These are phyloP conservation scores for Fusarium algeriense DNA, from an alignment of 2,329 filamentous ascomycete genomes.

Conservation along the genomic window DNA sequence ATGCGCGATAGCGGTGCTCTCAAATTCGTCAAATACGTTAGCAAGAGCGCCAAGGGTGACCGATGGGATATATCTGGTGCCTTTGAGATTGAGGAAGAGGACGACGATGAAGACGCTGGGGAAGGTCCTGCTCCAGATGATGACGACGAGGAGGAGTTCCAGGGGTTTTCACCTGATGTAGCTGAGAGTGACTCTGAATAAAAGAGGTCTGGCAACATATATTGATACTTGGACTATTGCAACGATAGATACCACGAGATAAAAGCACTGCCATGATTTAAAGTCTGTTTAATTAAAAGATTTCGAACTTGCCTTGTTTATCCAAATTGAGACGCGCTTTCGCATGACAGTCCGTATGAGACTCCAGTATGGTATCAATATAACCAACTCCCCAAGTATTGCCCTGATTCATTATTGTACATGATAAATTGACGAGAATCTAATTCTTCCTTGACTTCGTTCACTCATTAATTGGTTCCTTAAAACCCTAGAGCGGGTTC, in stretches of 20 bases:
- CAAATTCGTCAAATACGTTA: slow-evolving; percentile 97
- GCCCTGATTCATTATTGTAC: slow-evolving; percentile 24
- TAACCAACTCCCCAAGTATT: slow-evolving; percentile 15
- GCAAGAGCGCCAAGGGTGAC: slow-evolving; percentile 83
- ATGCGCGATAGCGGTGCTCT: slow-evolving; percentile 87
- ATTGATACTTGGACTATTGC: slow-evolving; percentile 19
- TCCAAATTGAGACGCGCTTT: slow-evolving; percentile 8
- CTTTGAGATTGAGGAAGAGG: slow-evolving; percentile 76
- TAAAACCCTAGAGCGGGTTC: slow-evolving; percentile 37
- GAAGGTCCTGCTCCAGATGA: slow-evolving; percentile 56
- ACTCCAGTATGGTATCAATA: slow-evolving; percentile 30
- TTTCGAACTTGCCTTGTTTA: background rate
- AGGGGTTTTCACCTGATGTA: slow-evolving; percentile 64
- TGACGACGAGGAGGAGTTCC: slow-evolving; percentile 65
- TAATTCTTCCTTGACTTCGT: background rate
- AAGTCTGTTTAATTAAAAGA: slow-evolving; percentile 11
- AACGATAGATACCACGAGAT: slow-evolving; percentile 38
- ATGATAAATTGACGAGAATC: slow-evolving; percentile 1
- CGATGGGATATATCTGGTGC: slow-evolving; percentile 90
- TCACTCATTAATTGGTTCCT: background rate
- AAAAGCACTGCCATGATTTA: slow-evolving; percentile 29
- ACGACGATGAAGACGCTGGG: slow-evolving; percentile 56
- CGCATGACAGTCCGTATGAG: slow-evolving; percentile 2
- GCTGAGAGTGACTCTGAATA: slow-evolving; percentile 55
- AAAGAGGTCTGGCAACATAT: slow-evolving; percentile 20